Evolutionary conservation across 1,139 yeast species (phyloP), one percentile per base, ranked within the genome.

Genomic region (Saccharomyces pastorianus): DNA sequence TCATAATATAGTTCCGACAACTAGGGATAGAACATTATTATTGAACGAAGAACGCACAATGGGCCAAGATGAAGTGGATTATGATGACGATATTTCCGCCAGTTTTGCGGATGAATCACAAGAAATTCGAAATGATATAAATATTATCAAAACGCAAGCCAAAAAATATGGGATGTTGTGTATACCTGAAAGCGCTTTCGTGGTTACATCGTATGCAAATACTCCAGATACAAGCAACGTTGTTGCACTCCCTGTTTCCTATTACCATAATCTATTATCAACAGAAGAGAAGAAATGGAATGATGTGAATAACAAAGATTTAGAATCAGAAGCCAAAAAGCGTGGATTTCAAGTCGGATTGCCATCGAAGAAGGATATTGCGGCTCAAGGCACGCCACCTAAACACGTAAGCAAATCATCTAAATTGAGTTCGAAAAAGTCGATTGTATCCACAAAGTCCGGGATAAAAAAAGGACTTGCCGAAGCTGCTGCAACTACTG

Each of bases 211-310:
- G 2, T 76, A 78, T 32, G 77, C 80, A 9, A 76, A 79, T 62
- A 70, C 69, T 7, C 82, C 87, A 1, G 87, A 83, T 57, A 69
- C 76, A n/a, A 71, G 73, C 11, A 80, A 80, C 59, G 83, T 84
- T 34, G 83, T 83, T 54, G 82, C 84, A 6, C 65, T 85, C 41
- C 90, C 91, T 13, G 73, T 78, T 7, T 76, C 82, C 3, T 85
- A 84, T 64, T 85, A 83, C 67, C 78, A 78, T 59, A 55, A 52
- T 17, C 52, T 65, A 64, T 69, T 84, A 58, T 68, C 80, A 17
- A 75, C 73, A 54, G 72, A 73, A 50, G 81, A 77, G 55, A 61
- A 72, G 2, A 71, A 75, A 25, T 67, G 80, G 53, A 81, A 78
- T 48, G 75, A 75, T 57, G 71, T 80, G 1, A 61, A 75, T 0